Evolutionary conservation across 163 green algal genomes (phyloP).

Genomic region (Chlorella variabilis): DNA sequence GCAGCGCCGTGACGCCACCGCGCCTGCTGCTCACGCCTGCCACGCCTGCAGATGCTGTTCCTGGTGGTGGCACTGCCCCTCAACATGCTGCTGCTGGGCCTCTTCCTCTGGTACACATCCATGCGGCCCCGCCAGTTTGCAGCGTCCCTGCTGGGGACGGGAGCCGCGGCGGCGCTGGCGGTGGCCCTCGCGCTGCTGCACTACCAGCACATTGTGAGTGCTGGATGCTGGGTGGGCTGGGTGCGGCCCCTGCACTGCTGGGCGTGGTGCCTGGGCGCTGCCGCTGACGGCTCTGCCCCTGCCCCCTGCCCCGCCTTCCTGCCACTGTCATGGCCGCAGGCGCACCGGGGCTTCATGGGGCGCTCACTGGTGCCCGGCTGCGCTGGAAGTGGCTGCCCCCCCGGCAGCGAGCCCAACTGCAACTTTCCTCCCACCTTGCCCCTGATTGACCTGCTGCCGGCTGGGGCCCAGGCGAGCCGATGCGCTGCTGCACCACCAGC

Average conservation of each 20-base stretch:
- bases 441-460: slow-evolving; percentile 21
- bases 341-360: neutral
- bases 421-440: slow-evolving; percentile 8
- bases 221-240: no score
- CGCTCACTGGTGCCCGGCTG: neutral
- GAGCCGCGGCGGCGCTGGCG: neutral
- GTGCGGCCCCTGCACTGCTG: no score
- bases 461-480: neutral
- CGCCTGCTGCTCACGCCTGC: no score
- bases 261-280: no score
- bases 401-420: slow-evolving; percentile 22
- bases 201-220: slow-evolving; percentile 18
- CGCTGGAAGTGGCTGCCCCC: neutral
- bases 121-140: slow-evolving; percentile 5
- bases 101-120: slow-evolving; percentile 5
- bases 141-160: neutral
- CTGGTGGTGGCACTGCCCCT: slow-evolving; percentile 3
- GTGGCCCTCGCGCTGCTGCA: slow-evolving; percentile 5
- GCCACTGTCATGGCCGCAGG: neutral
- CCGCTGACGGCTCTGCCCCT: neutral
- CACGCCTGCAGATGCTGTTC: neutral
- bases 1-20: no score
- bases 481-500: neutral
- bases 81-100: slow-evolving; percentile 20
- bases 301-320: neutral